phyloP scores from a whole-genome alignment of 2,329 filamentous ascomycete genomes.

The Curvularia sp. region DNA sequence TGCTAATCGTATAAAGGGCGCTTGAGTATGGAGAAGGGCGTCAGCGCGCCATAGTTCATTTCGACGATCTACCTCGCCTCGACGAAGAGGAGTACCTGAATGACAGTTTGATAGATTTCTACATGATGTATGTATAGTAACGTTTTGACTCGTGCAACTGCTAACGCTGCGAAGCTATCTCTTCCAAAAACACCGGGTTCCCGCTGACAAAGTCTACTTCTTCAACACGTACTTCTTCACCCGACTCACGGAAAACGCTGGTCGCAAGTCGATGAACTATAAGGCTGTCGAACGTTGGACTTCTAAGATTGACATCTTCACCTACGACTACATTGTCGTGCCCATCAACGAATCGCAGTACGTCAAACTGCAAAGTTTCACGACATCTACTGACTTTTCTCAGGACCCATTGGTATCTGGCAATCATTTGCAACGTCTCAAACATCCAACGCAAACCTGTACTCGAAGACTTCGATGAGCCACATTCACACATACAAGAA shows the following conservation, averaged over 20 bases:
- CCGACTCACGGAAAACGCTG: slow-evolving; percentile 69
- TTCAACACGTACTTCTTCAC: slow-evolving; percentile 95
- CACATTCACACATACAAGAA: not conserved
- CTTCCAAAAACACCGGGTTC: slow-evolving; percentile 47
- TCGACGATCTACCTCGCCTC: slow-evolving; percentile 75
- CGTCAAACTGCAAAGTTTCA: slow-evolving; percentile 9
- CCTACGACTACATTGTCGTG: slow-evolving; percentile 86
- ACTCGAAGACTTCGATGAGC: slow-evolving; percentile 19
- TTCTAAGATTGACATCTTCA: slow-evolving; percentile 80
- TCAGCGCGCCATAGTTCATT: slow-evolving; percentile 71
- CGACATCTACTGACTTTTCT: slow-evolving; percentile 9
- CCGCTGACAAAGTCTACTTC: slow-evolving; percentile 75
- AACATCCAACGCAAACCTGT: slow-evolving; percentile 59
- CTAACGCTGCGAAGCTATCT: slow-evolving; percentile 31
- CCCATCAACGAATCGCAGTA: slow-evolving; percentile 79
- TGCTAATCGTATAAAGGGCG: slow-evolving; percentile 50
- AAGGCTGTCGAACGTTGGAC: slow-evolving; percentile 89
- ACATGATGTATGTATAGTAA: slow-evolving; percentile 63
- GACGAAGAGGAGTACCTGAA: slow-evolving; percentile 89
- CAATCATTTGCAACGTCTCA: slow-evolving; percentile 89
- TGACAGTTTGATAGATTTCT: slow-evolving; percentile 90
- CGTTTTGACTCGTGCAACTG: not conserved
- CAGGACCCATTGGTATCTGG: slow-evolving; percentile 83
- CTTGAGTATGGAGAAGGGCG: slow-evolving; percentile 69
- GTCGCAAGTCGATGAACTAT: slow-evolving; percentile 72